phyloP scores from a whole-genome alignment of 805 yeast species.

The Saccharomycopsis amapae region DNA sequence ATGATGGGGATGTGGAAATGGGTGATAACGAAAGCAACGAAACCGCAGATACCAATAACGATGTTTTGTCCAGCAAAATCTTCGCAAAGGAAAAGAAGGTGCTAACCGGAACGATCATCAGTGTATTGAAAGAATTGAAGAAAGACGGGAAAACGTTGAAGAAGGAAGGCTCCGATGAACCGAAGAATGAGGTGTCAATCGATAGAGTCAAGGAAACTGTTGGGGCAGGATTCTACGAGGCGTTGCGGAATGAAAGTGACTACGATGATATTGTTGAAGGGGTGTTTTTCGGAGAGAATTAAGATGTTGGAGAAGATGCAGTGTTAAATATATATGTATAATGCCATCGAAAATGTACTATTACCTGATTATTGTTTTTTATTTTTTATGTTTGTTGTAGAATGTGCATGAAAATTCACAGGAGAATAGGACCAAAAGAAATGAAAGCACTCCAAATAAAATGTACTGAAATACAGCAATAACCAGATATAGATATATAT shows the following conservation, averaged over 20 bases:
- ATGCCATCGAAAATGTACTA: too few species aligned
- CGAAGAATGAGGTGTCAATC: conserved; percentile 21
- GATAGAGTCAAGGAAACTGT: conserved; percentile 47
- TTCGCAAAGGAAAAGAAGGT: conserved; percentile 41
- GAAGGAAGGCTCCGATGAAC: conserved; percentile 19
- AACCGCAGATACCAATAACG: neutral
- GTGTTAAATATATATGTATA: too few species aligned
- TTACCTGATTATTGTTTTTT: too few species aligned
- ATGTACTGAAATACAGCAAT: too few species aligned
- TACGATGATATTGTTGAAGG: conserved; percentile 51
- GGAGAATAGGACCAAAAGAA: too few species aligned
- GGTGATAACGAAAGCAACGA: neutral
- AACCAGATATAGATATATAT: too few species aligned
- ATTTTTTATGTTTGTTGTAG: too few species aligned
- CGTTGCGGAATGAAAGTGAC: conserved; percentile 40
- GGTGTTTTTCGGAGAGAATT: conserved; percentile 52
- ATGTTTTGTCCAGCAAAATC: conserved; percentile 19
- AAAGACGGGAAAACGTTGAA: conserved; percentile 29
- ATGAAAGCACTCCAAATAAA: too few species aligned
- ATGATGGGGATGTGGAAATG: conserved; percentile 23
- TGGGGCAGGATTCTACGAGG: conserved; percentile 51
- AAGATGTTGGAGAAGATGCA: too few species aligned
- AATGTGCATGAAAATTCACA: too few species aligned
- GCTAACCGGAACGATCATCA: conserved; percentile 45
- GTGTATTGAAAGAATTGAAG: conserved; percentile 37